phyloP scores from a whole-genome alignment of 352 stramenopile genomes.

The Peronospora tabacina region DNA sequence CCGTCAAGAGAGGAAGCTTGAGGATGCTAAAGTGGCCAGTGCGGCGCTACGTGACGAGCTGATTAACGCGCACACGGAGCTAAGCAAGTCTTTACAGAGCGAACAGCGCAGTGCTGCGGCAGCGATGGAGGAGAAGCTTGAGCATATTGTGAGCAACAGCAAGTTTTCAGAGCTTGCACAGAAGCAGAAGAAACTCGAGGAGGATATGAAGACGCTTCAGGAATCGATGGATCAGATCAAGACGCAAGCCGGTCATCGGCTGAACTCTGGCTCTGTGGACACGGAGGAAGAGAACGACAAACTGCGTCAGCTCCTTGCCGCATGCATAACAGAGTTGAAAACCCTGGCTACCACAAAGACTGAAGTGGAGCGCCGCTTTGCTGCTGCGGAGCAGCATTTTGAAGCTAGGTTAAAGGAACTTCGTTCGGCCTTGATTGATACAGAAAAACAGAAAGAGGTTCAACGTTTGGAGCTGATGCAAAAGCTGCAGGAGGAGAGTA shows the following conservation, averaged over 20 bases:
- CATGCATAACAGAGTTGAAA: conserved; percentile 43
- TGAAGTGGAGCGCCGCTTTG: conserved; percentile 42
- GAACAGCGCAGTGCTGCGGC: conserved; percentile 38
- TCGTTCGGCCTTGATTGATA: conserved; percentile 31
- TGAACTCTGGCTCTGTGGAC: conserved; percentile 19
- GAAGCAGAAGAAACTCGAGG: conserved; percentile 55
- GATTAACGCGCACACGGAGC: conserved; percentile 40
- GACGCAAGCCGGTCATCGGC: conserved; percentile 26
- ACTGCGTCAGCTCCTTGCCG: conserved; percentile 45
- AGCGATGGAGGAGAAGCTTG: conserved; percentile 51
- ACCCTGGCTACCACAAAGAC: conserved; percentile 31
- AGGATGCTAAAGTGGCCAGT: conserved; percentile 42
- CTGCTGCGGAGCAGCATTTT: conserved; percentile 43
- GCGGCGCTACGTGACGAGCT: conserved; percentile 48
- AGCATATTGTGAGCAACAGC: conserved; percentile 29
- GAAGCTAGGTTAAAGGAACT: conserved; percentile 44
- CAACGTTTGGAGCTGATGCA: conserved; percentile 49
- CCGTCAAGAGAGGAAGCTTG: conserved; percentile 55
- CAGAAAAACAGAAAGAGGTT: conserved; percentile 42
- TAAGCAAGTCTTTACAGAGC: conserved; percentile 45
- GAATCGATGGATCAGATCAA: conserved; percentile 38
- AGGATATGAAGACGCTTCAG: conserved; percentile 35
- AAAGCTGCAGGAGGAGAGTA: conserved; percentile 49
- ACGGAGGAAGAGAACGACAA: conserved; percentile 31
- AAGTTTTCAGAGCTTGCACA: conserved; percentile 44